Evolutionary conservation across 83 land plant genomes (phyloP).

Genomic region (Picea mariana): DNA sequence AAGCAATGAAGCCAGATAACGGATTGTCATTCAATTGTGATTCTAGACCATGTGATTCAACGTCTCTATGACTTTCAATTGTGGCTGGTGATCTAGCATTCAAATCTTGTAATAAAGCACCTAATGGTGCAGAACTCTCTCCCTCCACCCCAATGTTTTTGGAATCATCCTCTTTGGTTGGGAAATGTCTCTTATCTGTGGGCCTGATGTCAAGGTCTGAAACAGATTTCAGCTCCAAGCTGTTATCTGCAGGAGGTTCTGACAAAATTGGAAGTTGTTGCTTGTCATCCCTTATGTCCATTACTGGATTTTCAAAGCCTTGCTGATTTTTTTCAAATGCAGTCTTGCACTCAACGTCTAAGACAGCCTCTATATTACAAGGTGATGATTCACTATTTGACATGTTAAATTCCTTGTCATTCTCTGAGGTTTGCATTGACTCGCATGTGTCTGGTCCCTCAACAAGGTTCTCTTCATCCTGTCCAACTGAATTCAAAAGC

Average conservation of each 20-base stretch:
- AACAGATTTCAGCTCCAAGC: not conserved
- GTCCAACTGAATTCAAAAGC: conserved; percentile 76
- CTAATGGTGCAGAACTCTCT: no score
- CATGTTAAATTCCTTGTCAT: conserved; percentile 22
- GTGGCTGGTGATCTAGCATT: no score
- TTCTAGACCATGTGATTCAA: no score
- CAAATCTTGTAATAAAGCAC: no score
- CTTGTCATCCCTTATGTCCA: conserved; percentile 6
- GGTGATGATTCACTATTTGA: conserved; percentile 7
- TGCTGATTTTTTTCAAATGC: conserved; percentile 8
- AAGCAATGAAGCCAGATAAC: no score
- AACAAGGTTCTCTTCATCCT: conserved; percentile 45
- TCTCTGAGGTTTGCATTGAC: conserved; percentile 18
- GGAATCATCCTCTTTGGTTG: not conserved
- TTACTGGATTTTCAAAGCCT: conserved; percentile 14
- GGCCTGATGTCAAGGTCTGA: not conserved
- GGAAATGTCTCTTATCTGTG: conserved; percentile 1
- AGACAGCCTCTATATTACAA: conserved; percentile 18
- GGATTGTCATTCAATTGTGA: no score
- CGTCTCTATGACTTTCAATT: no score
- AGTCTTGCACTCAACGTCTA: not conserved
- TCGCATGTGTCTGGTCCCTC: conserved; percentile 22
- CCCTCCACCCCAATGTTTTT: not conserved
- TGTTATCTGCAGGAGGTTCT: not conserved
- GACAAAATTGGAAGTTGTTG: not conserved